A percentile compares a stretch with the other conserved stretches of the same genome.
Conservation (phyloP, 768 basidiomycete genomes). For the Hebeloma cylindrosporum region DNA sequence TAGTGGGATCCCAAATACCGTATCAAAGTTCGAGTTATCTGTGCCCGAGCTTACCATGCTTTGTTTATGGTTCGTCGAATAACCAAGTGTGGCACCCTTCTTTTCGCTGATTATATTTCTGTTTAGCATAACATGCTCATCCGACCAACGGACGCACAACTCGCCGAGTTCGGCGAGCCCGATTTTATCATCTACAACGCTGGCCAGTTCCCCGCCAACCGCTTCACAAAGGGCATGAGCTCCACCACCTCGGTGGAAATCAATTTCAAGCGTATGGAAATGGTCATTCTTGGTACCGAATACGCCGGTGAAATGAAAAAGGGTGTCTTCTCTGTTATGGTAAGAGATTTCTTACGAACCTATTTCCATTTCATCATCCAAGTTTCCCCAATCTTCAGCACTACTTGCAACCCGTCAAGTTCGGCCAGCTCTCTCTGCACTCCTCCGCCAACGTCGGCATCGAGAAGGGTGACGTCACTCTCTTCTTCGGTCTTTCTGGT, state of each 20-base stretch:
- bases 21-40: constrained; percentile 99
- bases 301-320: constrained; percentile 99
- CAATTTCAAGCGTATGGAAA: constrained; percentile 99
- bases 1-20: constrained; percentile 99
- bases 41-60: constrained; percentile 97
- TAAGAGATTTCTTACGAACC: constrained; percentile 26
- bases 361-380: constrained; percentile 10
- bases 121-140: constrained; percentile 97
- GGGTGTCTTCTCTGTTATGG: constrained; percentile 99
- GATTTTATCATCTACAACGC: constrained; percentile 99
- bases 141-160: constrained; percentile 93
- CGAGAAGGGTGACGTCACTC: constrained; percentile 86
- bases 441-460: constrained; percentile 96
- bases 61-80: constrained; percentile 85
- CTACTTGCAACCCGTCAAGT: constrained; percentile 98
- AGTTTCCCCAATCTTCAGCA: constrained; percentile 49
- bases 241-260: constrained; percentile 98
- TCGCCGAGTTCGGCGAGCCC: constrained; percentile 92
- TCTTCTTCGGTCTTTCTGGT: constrained; percentile 98
- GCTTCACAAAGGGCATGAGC: constrained; percentile 99
- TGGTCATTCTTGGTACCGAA: constrained; percentile 99
- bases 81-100: constrained; percentile 16
- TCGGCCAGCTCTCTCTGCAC: constrained; percentile 95
- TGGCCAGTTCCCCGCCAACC: constrained; percentile 99
- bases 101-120: constrained; percentile 11